These are phyloP conservation scores for Geotrichum fermentans DNA, from an alignment of 1,139 yeast species.

Conservation along the genomic window DNA sequence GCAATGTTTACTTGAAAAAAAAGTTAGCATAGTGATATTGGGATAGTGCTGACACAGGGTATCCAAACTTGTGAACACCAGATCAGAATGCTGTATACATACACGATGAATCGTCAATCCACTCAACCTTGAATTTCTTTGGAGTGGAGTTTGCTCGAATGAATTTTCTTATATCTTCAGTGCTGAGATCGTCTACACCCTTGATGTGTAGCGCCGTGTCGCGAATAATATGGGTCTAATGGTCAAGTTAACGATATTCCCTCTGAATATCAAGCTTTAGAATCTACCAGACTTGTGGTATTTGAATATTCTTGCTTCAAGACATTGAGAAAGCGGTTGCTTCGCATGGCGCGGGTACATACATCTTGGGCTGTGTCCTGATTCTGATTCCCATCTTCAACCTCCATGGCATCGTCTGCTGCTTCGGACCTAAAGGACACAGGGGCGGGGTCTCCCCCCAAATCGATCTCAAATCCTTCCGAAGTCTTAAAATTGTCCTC, in stretches of 20 bases:
- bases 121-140: constrained; percentile 49
- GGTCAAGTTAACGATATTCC: too few species aligned
- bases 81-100: not conserved
- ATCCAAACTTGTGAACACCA: too few species aligned
- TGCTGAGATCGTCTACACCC: constrained; percentile 68
- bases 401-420: constrained; percentile 10
- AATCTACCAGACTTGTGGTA: too few species aligned
- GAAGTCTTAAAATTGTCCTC: not conserved
- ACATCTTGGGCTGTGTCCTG: too few species aligned
- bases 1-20: constrained; percentile 20
- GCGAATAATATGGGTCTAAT: not conserved
- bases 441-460: constrained; percentile 3
- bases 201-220: constrained; percentile 48
- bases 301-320: too few species aligned
- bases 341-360: too few species aligned
- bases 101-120: constrained; percentile 60
- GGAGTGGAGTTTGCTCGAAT: constrained; percentile 48
- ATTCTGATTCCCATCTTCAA: too few species aligned
- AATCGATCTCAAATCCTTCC: constrained; percentile 9
- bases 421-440: too few species aligned
- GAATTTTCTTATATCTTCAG: constrained; percentile 57
- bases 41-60: too few species aligned
- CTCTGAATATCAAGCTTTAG: too few species aligned
- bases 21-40: constrained; percentile 20
- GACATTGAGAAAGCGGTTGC: too few species aligned